Conservation (phyloP, 2,329 filamentous ascomycete species). For the Hypoxylon sp. region DNA sequence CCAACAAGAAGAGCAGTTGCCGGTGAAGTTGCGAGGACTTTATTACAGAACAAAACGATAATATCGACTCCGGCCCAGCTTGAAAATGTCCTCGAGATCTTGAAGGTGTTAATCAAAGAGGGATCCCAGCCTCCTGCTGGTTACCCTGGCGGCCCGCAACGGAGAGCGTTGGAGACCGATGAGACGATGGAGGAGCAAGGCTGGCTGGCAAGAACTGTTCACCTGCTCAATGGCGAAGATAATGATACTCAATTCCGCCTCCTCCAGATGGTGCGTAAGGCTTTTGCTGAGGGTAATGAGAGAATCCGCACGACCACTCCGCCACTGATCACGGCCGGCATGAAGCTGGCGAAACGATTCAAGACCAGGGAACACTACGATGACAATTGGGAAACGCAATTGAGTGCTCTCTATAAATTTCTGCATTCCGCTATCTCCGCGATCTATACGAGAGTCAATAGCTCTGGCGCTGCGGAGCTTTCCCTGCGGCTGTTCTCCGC, state of each 20-base stretch:
- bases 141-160: conserved; percentile 83
- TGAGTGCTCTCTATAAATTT: conserved; percentile 91
- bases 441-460: conserved; percentile 86
- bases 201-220: conserved; percentile 92
- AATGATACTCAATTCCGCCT: conserved; percentile 97
- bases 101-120: conserved; percentile 94
- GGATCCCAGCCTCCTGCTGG: conserved; percentile 85
- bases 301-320: conserved; percentile 96
- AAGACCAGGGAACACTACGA: conserved; percentile 89
- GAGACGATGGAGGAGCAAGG: conserved; percentile 99
- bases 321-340: conserved; percentile 86
- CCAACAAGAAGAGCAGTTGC: conserved; percentile 91
- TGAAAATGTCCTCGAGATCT: conserved; percentile 87
- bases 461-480: conserved; percentile 83
- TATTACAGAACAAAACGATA: conserved; percentile 84
- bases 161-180: conserved; percentile 85
- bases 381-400: conserved; percentile 72
- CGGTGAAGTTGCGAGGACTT: conserved; percentile 83
- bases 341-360: conserved; percentile 89
- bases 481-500: conserved; percentile 89
- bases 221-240: conserved; percentile 83
- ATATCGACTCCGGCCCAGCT: conserved; percentile 84
- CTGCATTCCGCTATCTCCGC: conserved; percentile 89
- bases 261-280: conserved; percentile 86
- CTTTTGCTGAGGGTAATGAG: conserved; percentile 92